Evolutionary conservation across 345 rosid species (phyloP), one percentile per base, ranked within the genome.

Genomic region (Salix brachista): DNA sequence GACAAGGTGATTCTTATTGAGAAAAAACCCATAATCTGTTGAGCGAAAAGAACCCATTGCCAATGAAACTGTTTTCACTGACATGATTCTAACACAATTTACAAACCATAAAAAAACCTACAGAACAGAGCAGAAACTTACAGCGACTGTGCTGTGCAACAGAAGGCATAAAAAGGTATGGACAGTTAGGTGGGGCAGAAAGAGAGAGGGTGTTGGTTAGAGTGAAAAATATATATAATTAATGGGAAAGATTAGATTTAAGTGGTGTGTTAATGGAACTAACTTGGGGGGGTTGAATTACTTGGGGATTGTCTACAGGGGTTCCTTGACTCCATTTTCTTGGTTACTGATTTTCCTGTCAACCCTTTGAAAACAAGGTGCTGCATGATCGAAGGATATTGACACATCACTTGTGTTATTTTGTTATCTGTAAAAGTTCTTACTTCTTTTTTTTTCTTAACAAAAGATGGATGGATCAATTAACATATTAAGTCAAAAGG

Each of bases 101-200:
- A 73, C 69, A 78, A 75, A 81, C 70, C 79, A 19, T 19, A 41
- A 42, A 69, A 41, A n/a, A 42, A 58, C 11, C 68, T 18, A 25
- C 65, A 10, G 13, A n/a, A 60, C 23, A 4, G 23, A 44, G 25
- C 42, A 68, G 4, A 14, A 0, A n/a, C 12, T 19, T 46, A 25
- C 46, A 28, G 26, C 25, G 56, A 60, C 65, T 60, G 68, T 26
- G 54, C 26, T 5, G 8, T 62, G 79, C 50, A 80, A 75, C 71
- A 52, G 78, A 80, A 75, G 67, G 65, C 72, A 50, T 48, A 37
- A 32, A 75, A 75, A 65, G 78, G 19, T 23, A 37, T 11, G 67
- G 77, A 78, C 10, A 73, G 77, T 69, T 79, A 69, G 16, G 74
- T 61, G 71, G 82, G 78, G 25, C 3, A 50, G 41, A 65, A 71